Evolutionary conservation across 768 basidiomycete species (phyloP), one percentile per base, ranked within the genome.

Genomic region (Mycena rebaudengoi): DNA sequence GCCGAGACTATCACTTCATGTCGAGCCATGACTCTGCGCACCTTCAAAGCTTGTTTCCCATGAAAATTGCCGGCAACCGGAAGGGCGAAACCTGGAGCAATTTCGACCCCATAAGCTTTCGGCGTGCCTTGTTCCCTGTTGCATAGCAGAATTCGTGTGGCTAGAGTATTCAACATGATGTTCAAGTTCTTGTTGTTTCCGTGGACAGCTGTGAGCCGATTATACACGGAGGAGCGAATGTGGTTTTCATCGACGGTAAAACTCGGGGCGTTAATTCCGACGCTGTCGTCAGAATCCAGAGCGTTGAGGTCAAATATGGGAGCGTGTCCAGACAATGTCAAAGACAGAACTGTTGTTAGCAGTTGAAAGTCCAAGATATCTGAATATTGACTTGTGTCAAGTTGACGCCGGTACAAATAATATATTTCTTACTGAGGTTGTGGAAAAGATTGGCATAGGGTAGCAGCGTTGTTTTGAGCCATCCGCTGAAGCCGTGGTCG

Each of bases 401-500:
- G n/a, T n/a, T n/a, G n/a, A 20, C 23, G 32, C 26, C 23, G 13
- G 28, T 20, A 30, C 13, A n/a, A n/a, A n/a, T 20, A 18, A 30
- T n/a, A n/a, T n/a, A n/a, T n/a, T n/a, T 7, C 11, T 20, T 5
- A 66, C 64, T 16, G 11, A 75, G 75, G 69, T 45, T 67, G 59
- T 75, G 64, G 14, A 69, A 53, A 26, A 69, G 50, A 20, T 65
- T 64, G 13, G 71, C 65, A 41, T 73, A 71, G 1, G 73, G 64
- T 0, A 73, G 70, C 20, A 75, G 56, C 25, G 67, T 75, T 8
- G 73, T 73, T 20, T 70, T 71, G 40, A 77, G 51, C 76, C 75
- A 77, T 30, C 75, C 76, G 26, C 68, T 46, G 53, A 70, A 74
- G 2, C 76, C 76, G 49, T 77, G 76, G 44, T 77, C 74, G 25